Evolutionary conservation across 2,329 filamentous ascomycete species (phyloP), one percentile per base, ranked within the genome.

Genomic region (Curvularia hawaiiensis): DNA sequence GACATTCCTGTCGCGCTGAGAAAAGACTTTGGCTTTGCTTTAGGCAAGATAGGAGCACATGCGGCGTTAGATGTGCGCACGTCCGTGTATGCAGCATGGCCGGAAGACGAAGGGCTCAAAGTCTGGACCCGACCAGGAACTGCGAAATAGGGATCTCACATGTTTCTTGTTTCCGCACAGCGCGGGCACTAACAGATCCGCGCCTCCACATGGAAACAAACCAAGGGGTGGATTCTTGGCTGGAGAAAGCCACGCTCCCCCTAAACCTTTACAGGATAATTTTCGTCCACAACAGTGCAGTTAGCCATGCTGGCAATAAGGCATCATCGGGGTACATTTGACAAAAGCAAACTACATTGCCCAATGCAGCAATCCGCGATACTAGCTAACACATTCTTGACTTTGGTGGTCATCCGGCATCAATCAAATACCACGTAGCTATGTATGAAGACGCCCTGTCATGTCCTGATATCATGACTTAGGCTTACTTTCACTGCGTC

Each of bases 181-280:
- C 49, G 35, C 54, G 54, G 54, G 41, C 49, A 49, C 54, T 57
- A 57, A 22, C 11, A 24, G 54, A 57, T 57, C 54, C 41, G 40
- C 54, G 33, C 11, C 44, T 46, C n/a, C 22, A 49, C 47, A 40
- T 43, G 50, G 50, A 26, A 38, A 41, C 24, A 28, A 49, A 26
- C 20, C 50, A 53, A 53, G 50, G 54, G 54, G 54, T 10, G 12
- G 12, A 14, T 44, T 47, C 52, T 57, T 52, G 50, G 50, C 52
- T 24, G 45, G 6, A 24, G 54, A 24, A 44, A 47, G 50, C 50
- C 43, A 57, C 35, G 47, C 31, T 30, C 22, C 50, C 33, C 50
- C 41, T 45, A 30, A 10, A 12, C 22, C 31, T 40, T 39, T 33
- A 28, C 10, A 18, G 16, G n/a, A 35, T 22, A 16, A 35, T 47